Evolutionary conservation across 2,329 filamentous ascomycete genomes (phyloP).

Genomic region (Pestalotiopsis sp.): DNA sequence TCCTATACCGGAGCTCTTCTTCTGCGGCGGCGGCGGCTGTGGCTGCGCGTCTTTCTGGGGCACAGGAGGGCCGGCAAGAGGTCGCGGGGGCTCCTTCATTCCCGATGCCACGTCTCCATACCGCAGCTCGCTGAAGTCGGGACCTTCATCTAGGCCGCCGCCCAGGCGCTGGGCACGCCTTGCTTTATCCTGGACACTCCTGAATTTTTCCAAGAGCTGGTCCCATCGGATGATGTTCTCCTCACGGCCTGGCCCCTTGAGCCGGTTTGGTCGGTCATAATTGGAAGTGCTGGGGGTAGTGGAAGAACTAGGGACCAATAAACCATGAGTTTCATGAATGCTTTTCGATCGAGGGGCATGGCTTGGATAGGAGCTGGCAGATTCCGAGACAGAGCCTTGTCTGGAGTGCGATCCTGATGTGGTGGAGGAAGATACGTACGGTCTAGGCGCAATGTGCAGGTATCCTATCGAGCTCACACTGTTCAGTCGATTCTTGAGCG

Average conservation of each 20-base stretch:
- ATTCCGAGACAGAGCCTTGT: conserved; percentile 36
- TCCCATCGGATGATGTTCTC: conserved; percentile 87
- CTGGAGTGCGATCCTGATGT: conserved; percentile 32
- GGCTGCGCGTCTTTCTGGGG: conserved; percentile 53
- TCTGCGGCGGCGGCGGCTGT: conserved; percentile 48
- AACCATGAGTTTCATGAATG: conserved; percentile 38
- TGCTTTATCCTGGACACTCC: conserved; percentile 84
- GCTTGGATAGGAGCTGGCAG: conserved; percentile 29
- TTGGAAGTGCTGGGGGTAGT: conserved; percentile 53
- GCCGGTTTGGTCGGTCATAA: conserved; percentile 74
- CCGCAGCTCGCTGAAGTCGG: conserved; percentile 43
- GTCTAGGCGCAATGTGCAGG: conserved; percentile 78
- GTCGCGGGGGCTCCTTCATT: conserved; percentile 39
- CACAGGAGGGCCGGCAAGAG: conserved; percentile 37
- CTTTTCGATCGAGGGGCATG: conserved; percentile 30
- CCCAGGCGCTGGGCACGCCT: conserved; percentile 69
- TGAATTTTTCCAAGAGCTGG: conserved; percentile 94
- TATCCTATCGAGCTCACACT: conserved; percentile 97
- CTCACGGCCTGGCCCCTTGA: conserved; percentile 71
- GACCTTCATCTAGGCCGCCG: conserved; percentile 49
- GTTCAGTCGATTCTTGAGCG: conserved; percentile 93
- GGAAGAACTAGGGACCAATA: conserved; percentile 40
- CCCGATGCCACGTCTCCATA: conserved; percentile 42
- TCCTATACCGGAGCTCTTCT: conserved; percentile 65
- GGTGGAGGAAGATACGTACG: conserved; percentile 58